Conservation (phyloP, 2,329 filamentous ascomycete species). For the Colletotrichum tofieldiae region DNA sequence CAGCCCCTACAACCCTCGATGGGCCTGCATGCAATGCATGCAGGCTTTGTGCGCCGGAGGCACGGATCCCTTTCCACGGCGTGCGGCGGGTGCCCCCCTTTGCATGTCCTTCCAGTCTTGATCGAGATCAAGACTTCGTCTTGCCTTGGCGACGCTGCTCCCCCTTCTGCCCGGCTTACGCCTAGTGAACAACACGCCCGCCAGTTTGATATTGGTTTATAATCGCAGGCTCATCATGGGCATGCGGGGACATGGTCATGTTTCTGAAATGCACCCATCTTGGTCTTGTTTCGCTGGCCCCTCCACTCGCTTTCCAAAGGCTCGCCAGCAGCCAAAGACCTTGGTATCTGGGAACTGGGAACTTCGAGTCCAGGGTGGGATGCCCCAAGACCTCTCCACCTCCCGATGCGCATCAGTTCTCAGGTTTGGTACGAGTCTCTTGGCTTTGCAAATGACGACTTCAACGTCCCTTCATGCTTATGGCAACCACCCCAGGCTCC, state of each 20-base stretch:
- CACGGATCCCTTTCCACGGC: slow-evolving; percentile 38
- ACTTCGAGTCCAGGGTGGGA: not conserved
- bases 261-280: not conserved
- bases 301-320: not conserved
- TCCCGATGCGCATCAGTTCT: not conserved
- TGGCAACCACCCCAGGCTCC: no score
- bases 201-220: not conserved
- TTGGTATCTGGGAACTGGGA: not conserved
- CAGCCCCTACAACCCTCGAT: not conserved
- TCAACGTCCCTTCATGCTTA: no score
- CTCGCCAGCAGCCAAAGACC: not conserved
- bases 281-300: not conserved
- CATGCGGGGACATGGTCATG: not conserved
- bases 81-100: not conserved
- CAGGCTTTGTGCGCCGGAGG: slow-evolving; percentile 21
- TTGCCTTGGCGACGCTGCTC: not conserved
- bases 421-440: not conserved
- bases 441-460: no score
- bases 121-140: slow-evolving; percentile 2
- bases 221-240: not conserved
- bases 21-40: slow-evolving; percentile 21
- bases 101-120: not conserved
- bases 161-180: not conserved
- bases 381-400: no score
- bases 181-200: not conserved